Evolutionary conservation across 345 rosid genomes (phyloP), one percentile per base, ranked within the genome.

Genomic region (Dipteronia sinensis): DNA sequence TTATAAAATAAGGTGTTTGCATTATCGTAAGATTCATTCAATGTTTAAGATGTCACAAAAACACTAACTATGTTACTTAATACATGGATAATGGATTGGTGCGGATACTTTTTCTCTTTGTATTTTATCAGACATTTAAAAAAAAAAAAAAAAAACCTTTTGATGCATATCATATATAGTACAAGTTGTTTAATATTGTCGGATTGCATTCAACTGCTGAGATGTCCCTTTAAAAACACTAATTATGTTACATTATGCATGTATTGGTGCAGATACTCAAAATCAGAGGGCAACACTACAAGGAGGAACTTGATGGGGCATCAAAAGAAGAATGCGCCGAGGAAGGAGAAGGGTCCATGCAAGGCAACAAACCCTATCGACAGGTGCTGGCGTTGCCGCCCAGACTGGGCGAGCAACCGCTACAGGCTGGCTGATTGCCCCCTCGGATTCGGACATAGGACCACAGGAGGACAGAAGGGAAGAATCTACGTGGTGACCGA

Each of bases 391-490:
- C 72, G 93, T 53, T 90, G 97, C 73, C 53, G 71, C 56, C 65
- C 62, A 0, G 53, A 88, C n/a, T 90, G 94, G 93, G 83, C 82
- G 16, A 22, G 69, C 10, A 78, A 90, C 62, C 86, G 97, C 11
- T 79, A 92, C 80, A 85, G 73, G 71, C 72, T 95, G 44, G 92
- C 89, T 0, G 79, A 82, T 2, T 93, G 98, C 55, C 95, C 22
- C 16, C 87, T 80, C 1, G 99, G 98, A 25, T 95, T 95, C 23
- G 97, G 95, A 79, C 83, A 82, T 69, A 85, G 9, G 44, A 87
- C 95, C 59, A 86, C 73, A 3, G 97, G 98, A 73, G 98, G 98
- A 5, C 79, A 77, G 77, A 19, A 7, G 0, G 98, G 97, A 6
- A 76, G 53, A 13, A 31, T 74, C 77, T 95, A 93, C 67, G 74